Conservation (phyloP, 2,329 filamentous ascomycete species). For the Myriangium duriaei region DNA sequence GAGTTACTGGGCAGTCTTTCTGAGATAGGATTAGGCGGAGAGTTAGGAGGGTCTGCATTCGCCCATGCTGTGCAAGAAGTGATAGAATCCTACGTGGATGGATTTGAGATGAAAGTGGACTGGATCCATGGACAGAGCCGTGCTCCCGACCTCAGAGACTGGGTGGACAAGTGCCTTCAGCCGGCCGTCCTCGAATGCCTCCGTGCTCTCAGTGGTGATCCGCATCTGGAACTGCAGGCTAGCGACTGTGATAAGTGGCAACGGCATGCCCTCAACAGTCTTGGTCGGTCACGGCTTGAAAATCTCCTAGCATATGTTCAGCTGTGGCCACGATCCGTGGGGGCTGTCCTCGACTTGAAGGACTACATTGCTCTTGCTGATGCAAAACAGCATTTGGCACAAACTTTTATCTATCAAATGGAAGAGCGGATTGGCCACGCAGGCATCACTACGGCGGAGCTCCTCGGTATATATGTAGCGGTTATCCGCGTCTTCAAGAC, state of each 20-base stretch:
- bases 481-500: conserved; percentile 67
- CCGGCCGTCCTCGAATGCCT: conserved; percentile 27
- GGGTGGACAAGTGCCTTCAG: conserved; percentile 56
- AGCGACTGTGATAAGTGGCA: not conserved
- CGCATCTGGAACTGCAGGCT: conserved; percentile 6
- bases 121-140: conserved; percentile 46
- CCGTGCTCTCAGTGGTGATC: conserved; percentile 14
- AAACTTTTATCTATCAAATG: conserved; percentile 53
- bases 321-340: conserved; percentile 58
- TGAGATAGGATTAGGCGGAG: not conserved
- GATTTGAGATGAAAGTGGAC: conserved; percentile 47
- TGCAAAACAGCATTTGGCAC: conserved; percentile 56
- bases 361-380: conserved; percentile 52
- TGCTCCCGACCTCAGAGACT: conserved; percentile 48
- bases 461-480: conserved; percentile 64
- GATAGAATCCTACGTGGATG: conserved; percentile 50
- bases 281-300: conserved; percentile 56
- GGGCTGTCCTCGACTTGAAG: conserved; percentile 60
- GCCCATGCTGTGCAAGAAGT: conserved; percentile 57
- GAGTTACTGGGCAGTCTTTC: no score
- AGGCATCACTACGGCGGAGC: conserved; percentile 62
- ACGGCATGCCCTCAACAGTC: conserved; percentile 44
- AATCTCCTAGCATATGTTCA: conserved; percentile 71
- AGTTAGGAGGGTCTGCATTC: conserved; percentile 36
- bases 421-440: conserved; percentile 59